Conservation (phyloP, 1,284 basidiomycete genomes). For the Amylostereum chailletii region DNA sequence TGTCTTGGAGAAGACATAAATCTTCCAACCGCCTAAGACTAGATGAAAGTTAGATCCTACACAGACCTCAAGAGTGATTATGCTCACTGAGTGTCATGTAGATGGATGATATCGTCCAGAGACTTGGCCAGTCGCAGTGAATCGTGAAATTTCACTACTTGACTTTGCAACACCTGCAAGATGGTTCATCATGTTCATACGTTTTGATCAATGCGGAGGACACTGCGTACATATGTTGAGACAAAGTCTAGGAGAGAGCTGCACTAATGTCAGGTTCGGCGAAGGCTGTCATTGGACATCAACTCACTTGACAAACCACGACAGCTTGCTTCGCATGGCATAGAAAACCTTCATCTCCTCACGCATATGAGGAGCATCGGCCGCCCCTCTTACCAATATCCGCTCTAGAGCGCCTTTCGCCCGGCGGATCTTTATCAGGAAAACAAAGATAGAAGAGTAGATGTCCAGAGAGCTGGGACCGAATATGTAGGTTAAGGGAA, state of each 20-base stretch:
- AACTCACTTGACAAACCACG: slow-evolving; percentile 79
- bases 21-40: slow-evolving; percentile 58
- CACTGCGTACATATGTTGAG: slow-evolving; percentile 52
- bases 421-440: slow-evolving; percentile 67
- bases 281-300: not conserved
- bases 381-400: slow-evolving; percentile 49
- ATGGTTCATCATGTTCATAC: slow-evolving; percentile 6
- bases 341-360: slow-evolving; percentile 60
- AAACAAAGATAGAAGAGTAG: slow-evolving; percentile 70
- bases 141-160: slow-evolving; percentile 50
- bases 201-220: not conserved
- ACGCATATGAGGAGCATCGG: slow-evolving; percentile 22
- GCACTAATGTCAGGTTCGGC: slow-evolving; percentile 2
- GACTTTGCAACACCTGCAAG: slow-evolving; percentile 58
- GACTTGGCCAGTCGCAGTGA: slow-evolving; percentile 48
- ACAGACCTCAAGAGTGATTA: not conserved
- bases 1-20: slow-evolving; percentile 58
- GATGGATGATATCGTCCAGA: slow-evolving; percentile 66
- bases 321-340: slow-evolving; percentile 63
- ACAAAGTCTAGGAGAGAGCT: slow-evolving; percentile 71
- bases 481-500: slow-evolving; percentile 77
- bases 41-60: not conserved
- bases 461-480: slow-evolving; percentile 46
- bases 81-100: slow-evolving; percentile 69
- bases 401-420: slow-evolving; percentile 65